phyloP scores from a whole-genome alignment of 345 rosid species.

The Dimocarpus longan region DNA sequence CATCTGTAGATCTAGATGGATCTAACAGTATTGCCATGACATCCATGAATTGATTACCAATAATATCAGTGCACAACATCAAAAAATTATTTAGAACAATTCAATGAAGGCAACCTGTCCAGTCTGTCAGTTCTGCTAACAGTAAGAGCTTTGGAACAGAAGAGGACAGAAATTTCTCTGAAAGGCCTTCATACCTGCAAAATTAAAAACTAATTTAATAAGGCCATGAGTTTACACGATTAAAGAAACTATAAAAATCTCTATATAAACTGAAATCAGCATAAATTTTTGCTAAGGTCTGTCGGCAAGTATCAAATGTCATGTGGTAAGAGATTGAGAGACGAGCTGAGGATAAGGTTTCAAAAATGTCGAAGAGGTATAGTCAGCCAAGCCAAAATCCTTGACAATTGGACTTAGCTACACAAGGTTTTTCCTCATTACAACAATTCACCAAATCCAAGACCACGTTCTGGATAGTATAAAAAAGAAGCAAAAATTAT shows the following conservation, averaged over 20 bases:
- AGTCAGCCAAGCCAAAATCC: neutral
- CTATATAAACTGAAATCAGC: neutral
- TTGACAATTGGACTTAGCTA: neutral
- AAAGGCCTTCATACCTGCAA: slow-evolving; percentile 93
- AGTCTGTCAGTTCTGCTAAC: slow-evolving; percentile 85
- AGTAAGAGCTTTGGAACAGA: slow-evolving; percentile 87
- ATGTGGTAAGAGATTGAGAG: neutral
- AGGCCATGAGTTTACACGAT: slow-evolving; percentile 3
- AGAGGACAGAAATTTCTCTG: slow-evolving; percentile 80
- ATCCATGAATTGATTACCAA: neutral
- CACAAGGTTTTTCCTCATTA: neutral
- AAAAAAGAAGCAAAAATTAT: too few species aligned
- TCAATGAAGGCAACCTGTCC: slow-evolving; percentile 51
- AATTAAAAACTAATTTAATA: slow-evolving; percentile 18
- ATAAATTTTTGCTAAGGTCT: neutral
- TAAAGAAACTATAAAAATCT: neutral
- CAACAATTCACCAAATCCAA: too few species aligned
- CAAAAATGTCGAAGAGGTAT: neutral
- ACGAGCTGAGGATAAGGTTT: neutral
- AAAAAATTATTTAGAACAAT: neutral
- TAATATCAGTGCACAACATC: neutral
- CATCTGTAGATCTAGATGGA: neutral
- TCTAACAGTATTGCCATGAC: neutral
- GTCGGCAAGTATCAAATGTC: neutral
- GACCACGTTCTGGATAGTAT: too few species aligned